Evolutionary conservation across 2,329 filamentous ascomycete genomes (phyloP), one percentile per base, ranked within the genome.

Genomic region (Neofusicoccum laricinum): DNA sequence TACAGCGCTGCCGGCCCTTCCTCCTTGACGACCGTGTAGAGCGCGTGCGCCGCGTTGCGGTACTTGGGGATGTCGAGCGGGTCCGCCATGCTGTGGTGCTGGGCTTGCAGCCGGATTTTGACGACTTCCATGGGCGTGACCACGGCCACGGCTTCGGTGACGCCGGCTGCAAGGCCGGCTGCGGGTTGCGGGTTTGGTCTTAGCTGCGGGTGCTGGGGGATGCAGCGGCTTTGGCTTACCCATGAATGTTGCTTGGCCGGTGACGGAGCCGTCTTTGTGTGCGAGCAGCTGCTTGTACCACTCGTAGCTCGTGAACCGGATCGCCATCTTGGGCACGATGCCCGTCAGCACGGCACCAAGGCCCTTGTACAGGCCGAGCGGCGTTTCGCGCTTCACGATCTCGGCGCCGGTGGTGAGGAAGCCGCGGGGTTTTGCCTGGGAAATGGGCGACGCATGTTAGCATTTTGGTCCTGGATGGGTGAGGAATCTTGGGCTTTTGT

Each of bases 111-210:
- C 55, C 95, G 91, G 76, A 99, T 99, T 86, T 99, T 99, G 80
- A 99, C 88, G 67, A 99, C 95, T 82, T 99, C 95, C 95, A 99
- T 99, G 5, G 95, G 95, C 34, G 93, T 97, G 64, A 99, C 95
- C 59, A 99, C 92, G 55, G 91, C 90, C 49, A 99, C 94, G 68
- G 95, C 95, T 85, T 99, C 95, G 19, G 95, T 98, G 17, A 99
- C 88, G 79, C 95, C 95, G 30, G 95, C 95, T 25, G 91, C 87
- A 50, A 99, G 88, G 74, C 95, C 95, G 71, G 95, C 92, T 88
- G 68, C n/a, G n/a, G n/a, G n/a, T n/a, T n/a, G n/a, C n/a, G n/a
- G n/a, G n/a, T n/a, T n/a, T n/a, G n/a, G n/a, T n/a, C n/a, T n/a
- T n/a, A n/a, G n/a, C n/a, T n/a, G n/a, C n/a, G n/a, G n/a, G n/a